Base-by-base conservation (phyloP, 192 early-diverging fungal species). In the Coemansia javaensis region DNA sequence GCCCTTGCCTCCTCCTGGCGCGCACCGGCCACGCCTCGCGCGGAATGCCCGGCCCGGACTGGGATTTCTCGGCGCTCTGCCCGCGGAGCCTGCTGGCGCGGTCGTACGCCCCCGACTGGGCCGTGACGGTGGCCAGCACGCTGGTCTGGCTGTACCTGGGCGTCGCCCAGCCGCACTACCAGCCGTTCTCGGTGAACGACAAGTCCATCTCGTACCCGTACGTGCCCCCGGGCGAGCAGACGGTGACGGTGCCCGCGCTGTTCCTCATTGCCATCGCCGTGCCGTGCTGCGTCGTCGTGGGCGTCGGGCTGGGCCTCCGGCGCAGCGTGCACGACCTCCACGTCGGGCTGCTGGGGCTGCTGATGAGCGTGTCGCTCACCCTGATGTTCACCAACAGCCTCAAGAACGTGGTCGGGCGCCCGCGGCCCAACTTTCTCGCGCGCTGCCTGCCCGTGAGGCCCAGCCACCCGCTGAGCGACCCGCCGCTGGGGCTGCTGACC, bases 171-270 rank as follows among this genome's bases (percentile, higher is more conserved):
- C 86, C 86, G 7, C 86, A 79, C 56, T 84, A 85, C 47, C 78
- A 83, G 56, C 50, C 75, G 23, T 91, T 91, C 44, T 85, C 82
- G 6, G 65, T 91, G 4, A 50, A 81, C 21, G 79, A 91, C 66
- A 81, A 79, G 34, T 49, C 75, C 4, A 80, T 91, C 40, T 78
- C 82, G 48, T 80, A 78, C 43, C 80, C 82, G 18, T 72, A 72
- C 42, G 39, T 72, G n/a, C 47, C 43, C 21, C 68, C 68, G 24
- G 32, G 38, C 22, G 22, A 72, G 35, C 68, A 72, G 27, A 72
- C 60, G 0, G 68, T 72, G 50, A 64, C 68, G 0, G 61, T 59
- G 10, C 61, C 68, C 11, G 47, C 44, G 51, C 68, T 72, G 43
- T 59, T 72, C 18, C 23, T 40, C 18, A 41, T 64, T 12, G 49